Conservation (phyloP, 352 stramenopile species). For the Pelagophyceae sp. region DNA sequence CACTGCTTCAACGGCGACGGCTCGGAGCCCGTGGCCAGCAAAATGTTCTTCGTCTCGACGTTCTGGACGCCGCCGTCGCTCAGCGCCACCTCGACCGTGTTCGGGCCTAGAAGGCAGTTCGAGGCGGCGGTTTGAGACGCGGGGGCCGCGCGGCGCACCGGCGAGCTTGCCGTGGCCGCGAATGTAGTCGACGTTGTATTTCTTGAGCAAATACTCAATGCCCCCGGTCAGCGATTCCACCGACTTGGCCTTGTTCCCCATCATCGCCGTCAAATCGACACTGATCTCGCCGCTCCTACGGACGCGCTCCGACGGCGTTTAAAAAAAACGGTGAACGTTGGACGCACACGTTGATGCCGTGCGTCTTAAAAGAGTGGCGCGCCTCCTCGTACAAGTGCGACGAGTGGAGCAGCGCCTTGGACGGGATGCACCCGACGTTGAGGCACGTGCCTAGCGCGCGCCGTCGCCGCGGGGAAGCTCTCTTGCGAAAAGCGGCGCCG, state of each 20-base stretch:
- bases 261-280: conserved; percentile 91
- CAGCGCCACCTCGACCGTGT: conserved; percentile 77
- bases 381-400: conserved; percentile 91
- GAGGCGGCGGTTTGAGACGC: too few species aligned
- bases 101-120: too few species aligned
- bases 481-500: not conserved
- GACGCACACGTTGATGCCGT: conserved; percentile 66
- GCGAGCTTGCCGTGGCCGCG: conserved; percentile 89
- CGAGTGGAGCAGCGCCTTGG: conserved; percentile 90
- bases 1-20: conserved; percentile 83
- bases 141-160: too few species aligned
- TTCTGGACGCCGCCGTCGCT: conserved; percentile 71
- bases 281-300: conserved; percentile 57
- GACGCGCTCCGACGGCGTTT: too few species aligned
- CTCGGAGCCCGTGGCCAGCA: conserved; percentile 64
- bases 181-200: conserved; percentile 97
- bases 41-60: conserved; percentile 92
- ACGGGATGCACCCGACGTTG: conserved; percentile 98
- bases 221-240: conserved; percentile 85
- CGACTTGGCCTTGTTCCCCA: conserved; percentile 86
- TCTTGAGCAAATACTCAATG: conserved; percentile 89
- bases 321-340: too few species aligned
- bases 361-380: conserved; percentile 87
- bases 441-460: conserved; percentile 73
- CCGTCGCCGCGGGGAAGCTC: not conserved